Evolutionary conservation across 257 asterid genomes (phyloP).

Genomic region (Solanum appendiculatum): DNA sequence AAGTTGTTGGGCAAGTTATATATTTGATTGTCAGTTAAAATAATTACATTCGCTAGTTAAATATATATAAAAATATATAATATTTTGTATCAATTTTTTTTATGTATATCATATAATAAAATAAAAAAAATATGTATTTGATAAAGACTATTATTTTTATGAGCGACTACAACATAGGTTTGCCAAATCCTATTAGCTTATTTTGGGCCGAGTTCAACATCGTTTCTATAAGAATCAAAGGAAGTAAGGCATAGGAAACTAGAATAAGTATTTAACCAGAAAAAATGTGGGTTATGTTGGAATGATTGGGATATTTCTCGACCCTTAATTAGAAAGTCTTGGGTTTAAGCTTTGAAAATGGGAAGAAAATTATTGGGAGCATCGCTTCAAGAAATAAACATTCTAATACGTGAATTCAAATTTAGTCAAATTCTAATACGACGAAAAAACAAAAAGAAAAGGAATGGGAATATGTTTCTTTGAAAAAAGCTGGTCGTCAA

Average conservation of each 20-base stretch:
- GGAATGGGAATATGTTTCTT: neutral
- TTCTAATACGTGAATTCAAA: neutral
- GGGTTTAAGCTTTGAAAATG: neutral
- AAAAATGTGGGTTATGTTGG: neutral
- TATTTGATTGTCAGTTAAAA: neutral
- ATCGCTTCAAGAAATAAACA: neutral
- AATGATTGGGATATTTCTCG: neutral
- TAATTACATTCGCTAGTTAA: no score
- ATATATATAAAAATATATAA: no score
- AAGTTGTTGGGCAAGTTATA: no score
- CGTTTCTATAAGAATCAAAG: neutral
- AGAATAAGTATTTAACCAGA: neutral
- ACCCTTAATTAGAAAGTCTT: rapidly evolving
- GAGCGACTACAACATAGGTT: no score
- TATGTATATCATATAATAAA: no score
- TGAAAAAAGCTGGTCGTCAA: neutral
- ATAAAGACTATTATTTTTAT: no score
- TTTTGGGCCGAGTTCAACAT: neutral
- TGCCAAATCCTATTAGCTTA: neutral
- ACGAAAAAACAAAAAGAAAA: no score
- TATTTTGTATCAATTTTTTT: no score
- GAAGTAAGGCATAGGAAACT: neutral
- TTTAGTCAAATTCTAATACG: rapidly evolving
- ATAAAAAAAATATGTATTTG: no score
- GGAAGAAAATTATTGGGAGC: no score